phyloP scores from a whole-genome alignment of 768 basidiomycete species.

The Ramaria rubella region DNA sequence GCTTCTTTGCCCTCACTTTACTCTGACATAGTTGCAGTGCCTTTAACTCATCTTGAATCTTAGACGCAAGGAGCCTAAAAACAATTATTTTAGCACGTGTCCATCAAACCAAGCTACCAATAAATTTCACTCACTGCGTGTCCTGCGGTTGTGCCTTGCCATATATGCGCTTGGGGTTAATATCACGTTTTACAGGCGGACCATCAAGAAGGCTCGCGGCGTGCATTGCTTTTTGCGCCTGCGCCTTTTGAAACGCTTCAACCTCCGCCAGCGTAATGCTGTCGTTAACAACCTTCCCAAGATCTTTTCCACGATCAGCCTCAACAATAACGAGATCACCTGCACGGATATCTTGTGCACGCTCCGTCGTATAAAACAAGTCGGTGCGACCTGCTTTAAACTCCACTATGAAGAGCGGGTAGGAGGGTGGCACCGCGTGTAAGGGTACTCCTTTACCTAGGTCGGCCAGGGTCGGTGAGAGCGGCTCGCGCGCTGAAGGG shows the following conservation, averaged over 20 bases:
- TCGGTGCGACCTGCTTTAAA: conserved; percentile 98
- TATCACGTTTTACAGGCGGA: conserved; percentile 68
- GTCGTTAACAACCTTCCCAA: conserved; percentile 90
- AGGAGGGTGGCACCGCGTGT: conserved; percentile 70
- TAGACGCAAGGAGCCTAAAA: conserved; percentile 63
- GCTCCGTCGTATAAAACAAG: conserved; percentile 83
- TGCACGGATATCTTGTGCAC: conserved; percentile 55
- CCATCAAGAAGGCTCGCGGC: conserved; percentile 27
- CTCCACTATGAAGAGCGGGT: conserved; percentile 93
- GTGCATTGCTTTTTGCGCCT: conserved; percentile 48
- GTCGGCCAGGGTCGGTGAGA: conserved; percentile 34
- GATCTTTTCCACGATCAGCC: conserved; percentile 88
- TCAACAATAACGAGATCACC: conserved; percentile 96
- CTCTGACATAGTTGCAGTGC: conserved; percentile 86
- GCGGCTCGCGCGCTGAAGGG: conserved; percentile 1
- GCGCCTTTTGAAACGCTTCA: conserved; percentile 81
- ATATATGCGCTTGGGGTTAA: conserved; percentile 95
- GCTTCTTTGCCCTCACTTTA: conserved; percentile 88
- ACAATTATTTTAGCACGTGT: conserved; percentile 10
- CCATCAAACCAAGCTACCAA: background rate
- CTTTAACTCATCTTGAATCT: conserved; percentile 87
- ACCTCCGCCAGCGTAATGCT: conserved; percentile 86
- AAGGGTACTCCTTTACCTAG: conserved; percentile 89
- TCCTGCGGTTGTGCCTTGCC: conserved; percentile 80
- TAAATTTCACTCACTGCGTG: conserved; percentile 58